Base-by-base conservation (phyloP, 805 yeast genomes). In the Suhomyces tanzawaensis region DNA sequence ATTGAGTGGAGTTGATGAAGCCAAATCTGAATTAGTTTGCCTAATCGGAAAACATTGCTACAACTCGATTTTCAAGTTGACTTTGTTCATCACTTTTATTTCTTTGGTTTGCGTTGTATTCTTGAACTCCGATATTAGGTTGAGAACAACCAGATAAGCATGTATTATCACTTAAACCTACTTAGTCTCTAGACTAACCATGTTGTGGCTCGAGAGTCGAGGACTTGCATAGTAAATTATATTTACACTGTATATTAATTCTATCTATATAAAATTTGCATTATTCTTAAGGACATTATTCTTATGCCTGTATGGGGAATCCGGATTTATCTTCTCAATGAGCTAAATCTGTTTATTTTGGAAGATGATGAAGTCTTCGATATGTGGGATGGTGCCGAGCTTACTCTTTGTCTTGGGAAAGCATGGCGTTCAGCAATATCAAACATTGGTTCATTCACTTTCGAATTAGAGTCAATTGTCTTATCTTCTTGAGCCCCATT, bases 21-120 rank as follows among this genome's bases (percentile, higher is more conserved):
- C 43, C 29, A 23, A 40, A 15, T n/a, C 27, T 2, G 34, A 26
- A 3, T 42, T 46, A 32, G 41, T 49, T 9, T 69, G 74, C 40
- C 23, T 50, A 6, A 34, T 51, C 32, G 74, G 74, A 7, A 56
- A 53, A 19, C 40, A 40, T 13, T 69, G 74, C 46, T 82, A 82
- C 52, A 54, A 57, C 30, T 65, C 69, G 4, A 72, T 74, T 1
- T 77, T 74, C 45, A 44, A 53, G 29, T 33, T 66, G 27, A 64
- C 76, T 7, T 48, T 60, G n/a, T 49, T 39, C 3, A 54, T 71
- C 4, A 57, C 74, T 30, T 36, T 58, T 3, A 19, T 62, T 23
- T 50, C 69, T 7, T 34, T 59, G 8, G 49, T 57, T 25, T 36
- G 48, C 28, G 45, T 46, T 23, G 22, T 34, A 5, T 28, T 35